phyloP scores from a whole-genome alignment of 148 eudicot species.

The Camellia lanceoleosa region DNA sequence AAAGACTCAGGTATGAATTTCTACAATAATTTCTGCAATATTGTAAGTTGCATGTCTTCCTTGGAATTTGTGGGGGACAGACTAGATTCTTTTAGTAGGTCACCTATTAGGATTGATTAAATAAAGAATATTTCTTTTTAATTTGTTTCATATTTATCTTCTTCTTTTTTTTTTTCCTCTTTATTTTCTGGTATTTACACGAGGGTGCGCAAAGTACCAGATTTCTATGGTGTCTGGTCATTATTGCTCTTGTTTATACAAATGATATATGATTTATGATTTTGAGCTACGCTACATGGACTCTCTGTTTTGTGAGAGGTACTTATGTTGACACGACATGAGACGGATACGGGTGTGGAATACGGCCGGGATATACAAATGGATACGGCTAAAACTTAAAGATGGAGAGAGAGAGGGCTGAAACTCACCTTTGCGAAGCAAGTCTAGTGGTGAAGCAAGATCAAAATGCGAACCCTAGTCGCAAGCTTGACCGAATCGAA shows the following conservation, averaged over 20 bases:
- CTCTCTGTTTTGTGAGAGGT: no score
- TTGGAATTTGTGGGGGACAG: neutral
- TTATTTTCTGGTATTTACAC: neutral
- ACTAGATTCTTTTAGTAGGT: neutral
- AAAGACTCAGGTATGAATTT: neutral
- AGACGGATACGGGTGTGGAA: no score
- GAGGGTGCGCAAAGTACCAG: neutral
- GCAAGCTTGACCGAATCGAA: no score
- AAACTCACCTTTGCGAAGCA: no score
- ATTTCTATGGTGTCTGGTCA: neutral
- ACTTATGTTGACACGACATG: no score
- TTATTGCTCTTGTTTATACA: neutral
- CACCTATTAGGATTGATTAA: neutral
- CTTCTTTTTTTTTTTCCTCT: no score
- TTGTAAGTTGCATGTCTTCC: neutral
- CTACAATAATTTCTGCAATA: neutral
- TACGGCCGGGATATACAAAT: no score
- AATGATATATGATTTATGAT: neutral
- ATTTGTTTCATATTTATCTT: neutral
- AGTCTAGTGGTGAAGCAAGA: no score
- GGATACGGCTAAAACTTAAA: no score
- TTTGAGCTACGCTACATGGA: neutral
- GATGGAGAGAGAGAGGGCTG: no score
- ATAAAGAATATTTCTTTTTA: neutral
- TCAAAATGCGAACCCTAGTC: no score